Evolutionary conservation across 495 filamentous ascomycete species (phyloP).

Genomic region (Neurospora sp.): DNA sequence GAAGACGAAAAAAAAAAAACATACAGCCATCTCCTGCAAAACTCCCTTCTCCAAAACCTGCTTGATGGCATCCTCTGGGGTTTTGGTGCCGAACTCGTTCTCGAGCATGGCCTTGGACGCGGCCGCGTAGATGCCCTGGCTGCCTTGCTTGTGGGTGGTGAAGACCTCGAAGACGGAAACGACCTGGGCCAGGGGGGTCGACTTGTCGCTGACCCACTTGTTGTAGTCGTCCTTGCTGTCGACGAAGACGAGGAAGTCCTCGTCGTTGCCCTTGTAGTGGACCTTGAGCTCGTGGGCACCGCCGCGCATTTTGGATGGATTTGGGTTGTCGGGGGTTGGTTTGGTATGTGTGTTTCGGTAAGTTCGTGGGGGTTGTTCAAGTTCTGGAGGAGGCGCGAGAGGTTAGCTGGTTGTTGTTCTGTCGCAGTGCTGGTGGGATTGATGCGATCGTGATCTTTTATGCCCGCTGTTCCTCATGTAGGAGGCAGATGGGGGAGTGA

Average conservation of each 20-base stretch:
- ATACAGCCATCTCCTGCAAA: conserved; percentile 56
- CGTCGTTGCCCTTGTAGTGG: conserved; percentile 78
- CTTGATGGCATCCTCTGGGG: conserved; percentile 67
- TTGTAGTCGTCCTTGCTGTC: conserved; percentile 61
- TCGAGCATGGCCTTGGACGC: conserved; percentile 67
- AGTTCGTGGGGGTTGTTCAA: neutral
- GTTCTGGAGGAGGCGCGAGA: neutral
- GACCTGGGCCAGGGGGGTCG: conserved; percentile 72
- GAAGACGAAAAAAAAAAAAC: conserved; percentile 23
- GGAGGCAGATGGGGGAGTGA: neutral
- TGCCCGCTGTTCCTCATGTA: neutral
- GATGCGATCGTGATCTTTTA: neutral
- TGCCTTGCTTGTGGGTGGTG: conserved; percentile 82
- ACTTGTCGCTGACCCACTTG: conserved; percentile 76
- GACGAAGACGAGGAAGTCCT: conserved; percentile 88
- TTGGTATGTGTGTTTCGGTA: conserved; percentile 2
- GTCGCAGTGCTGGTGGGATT: neutral
- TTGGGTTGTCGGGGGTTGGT: conserved; percentile 14
- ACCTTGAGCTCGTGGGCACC: conserved; percentile 67
- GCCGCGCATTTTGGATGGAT: conserved; percentile 58
- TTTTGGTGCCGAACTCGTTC: conserved; percentile 74
- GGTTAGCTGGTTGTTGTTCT: neutral
- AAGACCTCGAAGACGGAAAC: conserved; percentile 86
- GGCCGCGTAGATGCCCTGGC: conserved; percentile 65
- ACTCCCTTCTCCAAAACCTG: conserved; percentile 71